Conservation (phyloP, 495 filamentous ascomycete species). For the Umbilicaria muhlenbergii region DNA sequence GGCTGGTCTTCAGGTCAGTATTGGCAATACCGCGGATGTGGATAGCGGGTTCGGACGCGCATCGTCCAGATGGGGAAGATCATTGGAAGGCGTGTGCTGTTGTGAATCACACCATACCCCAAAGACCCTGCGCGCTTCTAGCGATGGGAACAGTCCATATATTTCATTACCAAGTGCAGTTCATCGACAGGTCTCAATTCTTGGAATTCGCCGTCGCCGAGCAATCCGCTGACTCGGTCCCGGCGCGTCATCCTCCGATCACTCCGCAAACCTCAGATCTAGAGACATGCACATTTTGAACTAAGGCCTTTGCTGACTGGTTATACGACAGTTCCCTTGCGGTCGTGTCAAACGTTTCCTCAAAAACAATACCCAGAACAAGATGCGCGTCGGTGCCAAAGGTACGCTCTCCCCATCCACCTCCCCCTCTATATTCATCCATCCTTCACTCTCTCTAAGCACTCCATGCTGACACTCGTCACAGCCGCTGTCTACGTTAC, state of each 20-base stretch:
- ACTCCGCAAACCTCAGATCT: background rate
- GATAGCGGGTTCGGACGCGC: too few relatives aligned
- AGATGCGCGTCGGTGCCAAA: slow-evolving; percentile 99
- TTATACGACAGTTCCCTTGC: slow-evolving; percentile 68
- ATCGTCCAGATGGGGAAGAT: too few relatives aligned
- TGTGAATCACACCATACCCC: too few relatives aligned
- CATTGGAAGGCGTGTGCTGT: too few relatives aligned
- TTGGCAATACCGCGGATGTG: background rate
- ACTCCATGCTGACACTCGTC: background rate
- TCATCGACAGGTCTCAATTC: too few relatives aligned
- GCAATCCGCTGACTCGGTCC: background rate
- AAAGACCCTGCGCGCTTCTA: too few relatives aligned
- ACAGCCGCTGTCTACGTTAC: slow-evolving; percentile 92
- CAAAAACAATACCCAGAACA: slow-evolving; percentile 98
- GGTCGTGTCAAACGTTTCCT: slow-evolving; percentile 99
- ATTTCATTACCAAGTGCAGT: too few relatives aligned
- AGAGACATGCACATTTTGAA: background rate
- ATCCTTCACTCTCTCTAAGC: background rate
- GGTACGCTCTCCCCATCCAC: slow-evolving; percentile 22
- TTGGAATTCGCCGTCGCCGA: too few relatives aligned
- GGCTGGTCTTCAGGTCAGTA: slow-evolving; percentile 93
- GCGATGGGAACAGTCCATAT: too few relatives aligned
- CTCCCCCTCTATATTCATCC: background rate
- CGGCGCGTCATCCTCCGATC: slow-evolving; percentile 2
- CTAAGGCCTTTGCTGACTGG: slow-evolving; percentile 17